Evolutionary conservation across 2,329 filamentous ascomycete genomes (phyloP).

Genomic region (Fonsecaea monophora): DNA sequence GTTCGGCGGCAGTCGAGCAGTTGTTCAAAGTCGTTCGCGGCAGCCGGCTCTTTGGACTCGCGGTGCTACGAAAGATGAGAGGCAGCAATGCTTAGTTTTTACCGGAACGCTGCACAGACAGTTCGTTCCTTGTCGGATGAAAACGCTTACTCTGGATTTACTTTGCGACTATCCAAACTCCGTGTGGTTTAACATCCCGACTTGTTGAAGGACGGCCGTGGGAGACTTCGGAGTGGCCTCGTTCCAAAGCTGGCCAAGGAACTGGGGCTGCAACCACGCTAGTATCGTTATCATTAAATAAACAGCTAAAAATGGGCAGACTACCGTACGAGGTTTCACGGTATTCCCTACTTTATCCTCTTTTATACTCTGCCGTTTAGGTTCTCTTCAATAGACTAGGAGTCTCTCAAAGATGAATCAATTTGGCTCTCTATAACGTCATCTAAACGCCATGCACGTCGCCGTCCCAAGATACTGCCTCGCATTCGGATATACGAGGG

Average conservation of each 20-base stretch:
- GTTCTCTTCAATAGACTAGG: background rate
- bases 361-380: background rate
- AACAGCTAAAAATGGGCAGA: background rate
- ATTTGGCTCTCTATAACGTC: background rate
- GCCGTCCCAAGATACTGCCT: background rate
- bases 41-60: background rate
- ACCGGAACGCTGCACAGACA: no score
- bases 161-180: background rate
- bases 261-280: background rate
- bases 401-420: background rate
- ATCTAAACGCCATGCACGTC: background rate
- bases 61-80: background rate
- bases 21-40: background rate
- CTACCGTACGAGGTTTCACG: background rate
- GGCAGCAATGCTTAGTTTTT: no score
- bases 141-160: background rate
- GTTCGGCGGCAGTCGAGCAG: background rate
- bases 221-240: background rate
- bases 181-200: background rate
- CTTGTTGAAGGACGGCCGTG: background rate
- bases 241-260: background rate
- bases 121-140: no score
- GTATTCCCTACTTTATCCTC: background rate
- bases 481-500: background rate
- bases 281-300: background rate